Evolutionary conservation across 345 rosid species (phyloP), one percentile per base, ranked within the genome.

Genomic region (Garcia nutans): DNA sequence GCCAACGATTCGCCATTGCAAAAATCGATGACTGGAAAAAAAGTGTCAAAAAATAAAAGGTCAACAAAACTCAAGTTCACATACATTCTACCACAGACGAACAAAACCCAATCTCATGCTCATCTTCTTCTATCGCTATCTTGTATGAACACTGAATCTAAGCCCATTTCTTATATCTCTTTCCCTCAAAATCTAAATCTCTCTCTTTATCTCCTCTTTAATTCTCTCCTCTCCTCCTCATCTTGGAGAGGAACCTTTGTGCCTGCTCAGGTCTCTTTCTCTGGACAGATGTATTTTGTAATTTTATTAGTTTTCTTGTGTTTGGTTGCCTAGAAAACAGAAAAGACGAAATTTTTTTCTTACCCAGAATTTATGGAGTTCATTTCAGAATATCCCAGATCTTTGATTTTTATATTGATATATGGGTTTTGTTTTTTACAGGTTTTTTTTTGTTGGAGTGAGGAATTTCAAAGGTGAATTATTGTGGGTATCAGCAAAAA

Each of bases 401-500:
- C 68, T 75, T 8, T 7, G 56, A 65, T 22, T 66, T 26, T 44
- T 37, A 11, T 50, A 3, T 50, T 50, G 22, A 56, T 10, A 1
- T 67, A 4, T 17, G n/a, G 24, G 8, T 10, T 42, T 15, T 64
- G 12, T 28, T 9, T 67, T 8, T 23, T 50, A 64, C 55, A 67
- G 72, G 45, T 54, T 65, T 33, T 71, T n/a, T 23, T 52, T 58
- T 79, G 61, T 67, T 31, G 9, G 74, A 17, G 20, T 11, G 65
- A 57, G n/a, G 37, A 70, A 61, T 33, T 16, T 56, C 4, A 33
- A 77, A 61, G 55, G 66, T 83, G 84, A 70, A 79, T 52, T 33
- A 68, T 20, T 74, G 81, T 65, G 78, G 84, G 56, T 78, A 72
- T 75, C 78, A 81, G 65, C 81, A 75, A 62, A 65, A 76, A 76